Conservation (phyloP, 106 monocot species). For the Acorus gramineus region DNA sequence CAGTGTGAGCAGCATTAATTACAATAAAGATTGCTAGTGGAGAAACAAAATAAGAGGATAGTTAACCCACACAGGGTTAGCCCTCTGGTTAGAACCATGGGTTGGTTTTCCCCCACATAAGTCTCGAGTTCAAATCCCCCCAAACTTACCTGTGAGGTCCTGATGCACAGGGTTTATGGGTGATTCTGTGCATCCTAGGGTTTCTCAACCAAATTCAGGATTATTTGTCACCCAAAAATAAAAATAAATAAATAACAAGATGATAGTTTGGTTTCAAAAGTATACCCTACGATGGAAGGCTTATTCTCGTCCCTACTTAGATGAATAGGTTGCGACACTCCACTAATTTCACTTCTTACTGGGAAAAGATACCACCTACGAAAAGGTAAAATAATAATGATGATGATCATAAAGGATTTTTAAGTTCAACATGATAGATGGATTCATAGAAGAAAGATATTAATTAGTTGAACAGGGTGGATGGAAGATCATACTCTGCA, state of each 20-base stretch:
- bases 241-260: background rate
- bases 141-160: too few relatives aligned
- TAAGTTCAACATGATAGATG: background rate
- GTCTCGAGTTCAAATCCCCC: too few relatives aligned
- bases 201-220: background rate
- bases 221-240: background rate
- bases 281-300: slow-evolving; percentile 44
- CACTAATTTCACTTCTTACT: slow-evolving; percentile 16
- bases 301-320: slow-evolving; percentile 49
- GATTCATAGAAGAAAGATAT: background rate
- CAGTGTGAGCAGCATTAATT: background rate
- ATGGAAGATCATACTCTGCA: slow-evolving; percentile 75
- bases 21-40: background rate
- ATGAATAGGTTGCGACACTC: slow-evolving; percentile 36
- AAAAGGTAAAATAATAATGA: background rate
- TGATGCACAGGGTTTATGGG: too few relatives aligned
- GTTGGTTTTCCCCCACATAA: too few relatives aligned
- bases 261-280: background rate
- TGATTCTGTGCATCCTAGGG: too few relatives aligned
- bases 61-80: too few relatives aligned
- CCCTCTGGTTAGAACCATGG: too few relatives aligned
- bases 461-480: background rate
- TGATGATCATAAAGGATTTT: background rate
- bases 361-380: slow-evolving; percentile 88
- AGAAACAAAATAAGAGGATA: background rate